These are phyloP conservation scores for Annulohypoxylon stygium DNA, from an alignment of 495 filamentous ascomycete species.

Conservation along the genomic window DNA sequence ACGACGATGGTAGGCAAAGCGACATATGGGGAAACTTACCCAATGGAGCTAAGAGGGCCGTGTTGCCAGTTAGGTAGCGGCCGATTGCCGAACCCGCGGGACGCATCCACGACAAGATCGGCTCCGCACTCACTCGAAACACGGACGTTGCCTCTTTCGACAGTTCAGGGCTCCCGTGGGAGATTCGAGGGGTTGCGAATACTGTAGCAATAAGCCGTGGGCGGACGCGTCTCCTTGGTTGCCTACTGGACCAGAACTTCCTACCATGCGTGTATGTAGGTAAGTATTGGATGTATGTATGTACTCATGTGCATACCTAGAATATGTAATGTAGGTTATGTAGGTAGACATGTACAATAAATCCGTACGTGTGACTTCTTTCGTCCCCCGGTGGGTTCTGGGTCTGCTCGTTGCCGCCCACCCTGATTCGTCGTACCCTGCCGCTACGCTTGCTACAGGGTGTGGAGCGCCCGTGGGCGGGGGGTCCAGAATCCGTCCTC, in stretches of 20 bases:
- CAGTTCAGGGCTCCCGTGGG: slow-evolving; percentile 28
- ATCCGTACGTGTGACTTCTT: slow-evolving; percentile 24
- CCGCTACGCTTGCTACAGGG: slow-evolving; percentile 32
- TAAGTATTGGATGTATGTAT: neutral
- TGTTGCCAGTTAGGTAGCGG: slow-evolving; percentile 45
- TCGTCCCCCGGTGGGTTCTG: slow-evolving; percentile 12
- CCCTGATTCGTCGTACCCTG: slow-evolving; percentile 38
- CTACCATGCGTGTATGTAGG: slow-evolving; percentile 4
- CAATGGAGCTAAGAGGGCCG: slow-evolving; percentile 47
- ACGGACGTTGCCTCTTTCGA: slow-evolving; percentile 48
- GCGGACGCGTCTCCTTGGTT: slow-evolving; percentile 37
- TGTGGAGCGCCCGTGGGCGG: slow-evolving; percentile 35
- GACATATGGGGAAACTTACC: slow-evolving; percentile 38
- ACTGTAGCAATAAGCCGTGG: slow-evolving; percentile 27
- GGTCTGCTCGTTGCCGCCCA: slow-evolving; percentile 22
- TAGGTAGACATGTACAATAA: slow-evolving; percentile 17
- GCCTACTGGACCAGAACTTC: slow-evolving; percentile 26
- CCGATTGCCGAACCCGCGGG: slow-evolving; percentile 48
- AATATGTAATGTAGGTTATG: neutral
- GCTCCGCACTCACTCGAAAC: slow-evolving; percentile 49
- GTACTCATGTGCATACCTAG: neutral
- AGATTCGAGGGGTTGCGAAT: slow-evolving; percentile 29
- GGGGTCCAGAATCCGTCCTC: slow-evolving; percentile 34
- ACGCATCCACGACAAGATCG: slow-evolving; percentile 46
- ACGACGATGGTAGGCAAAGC: slow-evolving; percentile 34